phyloP scores from a whole-genome alignment of 352 stramenopile species.

The Phytophthora pisi region DNA sequence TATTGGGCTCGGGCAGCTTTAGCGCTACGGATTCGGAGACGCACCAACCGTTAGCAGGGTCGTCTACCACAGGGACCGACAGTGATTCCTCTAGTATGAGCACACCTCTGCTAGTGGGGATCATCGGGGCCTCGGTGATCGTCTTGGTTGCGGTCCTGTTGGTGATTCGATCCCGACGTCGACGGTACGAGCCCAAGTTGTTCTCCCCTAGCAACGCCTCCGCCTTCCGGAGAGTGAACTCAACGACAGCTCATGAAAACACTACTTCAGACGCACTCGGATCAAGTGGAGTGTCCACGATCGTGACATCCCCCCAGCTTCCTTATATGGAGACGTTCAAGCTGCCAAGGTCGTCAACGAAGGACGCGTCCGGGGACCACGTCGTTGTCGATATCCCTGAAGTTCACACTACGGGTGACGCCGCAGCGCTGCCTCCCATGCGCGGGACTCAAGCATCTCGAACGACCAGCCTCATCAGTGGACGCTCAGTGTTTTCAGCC shows the following conservation, averaged over 20 bases:
- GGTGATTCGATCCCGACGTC: constrained; percentile 20
- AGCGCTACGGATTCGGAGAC: constrained; percentile 6
- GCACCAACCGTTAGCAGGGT: constrained; percentile 9
- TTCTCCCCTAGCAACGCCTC: constrained; percentile 22
- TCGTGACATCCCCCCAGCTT: constrained; percentile 16
- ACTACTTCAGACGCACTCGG: constrained; percentile 8
- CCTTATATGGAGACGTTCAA: constrained; percentile 29
- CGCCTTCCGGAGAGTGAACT: constrained; percentile 25
- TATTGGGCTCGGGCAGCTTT: constrained; percentile 1
- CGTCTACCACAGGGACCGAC: constrained; percentile 4
- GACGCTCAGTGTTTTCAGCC: constrained; percentile 27
- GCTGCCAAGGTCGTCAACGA: constrained; percentile 15
- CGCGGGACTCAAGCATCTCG: constrained; percentile 6
- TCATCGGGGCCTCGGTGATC: constrained; percentile 25
- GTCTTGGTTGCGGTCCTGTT: constrained; percentile 22
- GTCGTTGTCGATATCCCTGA: constrained; percentile 19
- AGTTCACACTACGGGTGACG: background rate
- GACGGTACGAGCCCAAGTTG: constrained; percentile 16
- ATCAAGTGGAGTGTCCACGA: constrained; percentile 19
- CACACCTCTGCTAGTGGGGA: constrained; percentile 11
- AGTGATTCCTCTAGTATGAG: constrained; percentile 9
- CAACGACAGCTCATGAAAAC: constrained; percentile 18
- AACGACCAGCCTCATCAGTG: constrained; percentile 20
- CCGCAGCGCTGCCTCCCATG: background rate
- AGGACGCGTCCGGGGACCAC: constrained; percentile 4